Percentiles rank a stretch among this genome's conserved stretches.
phyloP scores from a whole-genome alignment of 148 eudicot species.

The Fagopyrum tataricum region DNA sequence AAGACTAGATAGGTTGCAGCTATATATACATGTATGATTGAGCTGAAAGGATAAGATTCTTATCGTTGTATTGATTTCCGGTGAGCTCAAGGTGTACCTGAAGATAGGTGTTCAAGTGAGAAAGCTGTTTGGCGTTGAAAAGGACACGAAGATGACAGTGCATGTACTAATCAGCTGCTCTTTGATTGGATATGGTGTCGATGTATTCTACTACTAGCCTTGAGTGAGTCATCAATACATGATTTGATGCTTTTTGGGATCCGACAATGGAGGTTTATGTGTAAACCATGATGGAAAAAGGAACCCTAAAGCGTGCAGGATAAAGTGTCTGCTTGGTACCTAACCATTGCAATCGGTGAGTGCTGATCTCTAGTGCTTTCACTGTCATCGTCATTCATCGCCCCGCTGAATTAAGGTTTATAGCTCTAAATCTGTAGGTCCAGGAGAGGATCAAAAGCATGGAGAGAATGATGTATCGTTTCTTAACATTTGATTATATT shows the following conservation, averaged over 20 bases:
- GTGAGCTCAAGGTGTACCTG: neutral
- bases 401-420: neutral
- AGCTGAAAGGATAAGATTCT: neutral
- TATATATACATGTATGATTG: neutral
- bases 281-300: slow-evolving; percentile 2
- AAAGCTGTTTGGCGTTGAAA: neutral
- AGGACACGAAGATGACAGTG: neutral
- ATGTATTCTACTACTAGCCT: too few relatives aligned
- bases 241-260: neutral
- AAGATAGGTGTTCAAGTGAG: neutral
- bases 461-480: neutral
- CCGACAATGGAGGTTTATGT: slow-evolving; percentile 14
- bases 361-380: neutral
- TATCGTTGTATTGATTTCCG: neutral
- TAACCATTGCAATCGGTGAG: too few relatives aligned
- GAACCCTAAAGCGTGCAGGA: neutral
- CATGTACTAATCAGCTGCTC: neutral
- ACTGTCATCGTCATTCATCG: neutral
- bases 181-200: neutral
- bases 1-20: neutral
- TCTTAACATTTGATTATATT: neutral
- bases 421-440: neutral
- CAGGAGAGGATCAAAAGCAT: too few relatives aligned
- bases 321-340: neutral
- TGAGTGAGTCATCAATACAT: neutral